These are phyloP conservation scores for Carnegiea gigantea DNA, from an alignment of 179 eudicot species.

Conservation along the genomic window DNA sequence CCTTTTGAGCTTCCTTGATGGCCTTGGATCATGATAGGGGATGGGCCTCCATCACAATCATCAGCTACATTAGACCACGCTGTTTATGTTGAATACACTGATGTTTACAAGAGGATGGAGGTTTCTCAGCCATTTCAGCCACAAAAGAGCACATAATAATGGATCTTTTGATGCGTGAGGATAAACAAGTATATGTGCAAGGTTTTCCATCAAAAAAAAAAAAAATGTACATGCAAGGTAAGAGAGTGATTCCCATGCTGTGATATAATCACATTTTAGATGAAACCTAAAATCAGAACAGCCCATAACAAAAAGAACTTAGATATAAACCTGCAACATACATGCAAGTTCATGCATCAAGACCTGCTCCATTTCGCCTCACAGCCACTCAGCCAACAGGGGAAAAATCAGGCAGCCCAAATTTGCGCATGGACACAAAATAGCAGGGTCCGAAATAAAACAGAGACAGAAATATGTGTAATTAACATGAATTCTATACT, in stretches of 20 bases:
- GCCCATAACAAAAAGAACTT: background rate
- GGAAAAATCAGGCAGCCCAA: background rate
- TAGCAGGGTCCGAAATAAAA: background rate
- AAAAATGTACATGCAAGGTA: background rate
- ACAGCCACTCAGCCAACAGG: background rate
- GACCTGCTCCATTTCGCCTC: background rate
- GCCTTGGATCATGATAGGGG: too few species aligned
- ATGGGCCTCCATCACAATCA: too few species aligned
- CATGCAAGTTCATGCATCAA: background rate
- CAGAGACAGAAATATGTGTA: too few species aligned
- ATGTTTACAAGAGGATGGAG: too few species aligned
- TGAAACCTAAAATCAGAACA: background rate
- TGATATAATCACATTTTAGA: background rate
- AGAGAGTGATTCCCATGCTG: background rate
- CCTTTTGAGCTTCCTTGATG: too few species aligned
- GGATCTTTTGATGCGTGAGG: too few species aligned
- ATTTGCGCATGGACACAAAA: background rate
- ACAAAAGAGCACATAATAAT: too few species aligned
- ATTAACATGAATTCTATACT: too few species aligned
- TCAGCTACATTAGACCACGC: background rate
- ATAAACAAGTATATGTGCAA: too few species aligned
- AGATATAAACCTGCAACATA: background rate
- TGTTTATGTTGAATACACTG: background rate
- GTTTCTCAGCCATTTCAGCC: background rate
- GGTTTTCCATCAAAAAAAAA: too few species aligned